Evolutionary conservation across 768 basidiomycete genomes (phyloP).

Genomic region (Udeniomyces megalosporus): DNA sequence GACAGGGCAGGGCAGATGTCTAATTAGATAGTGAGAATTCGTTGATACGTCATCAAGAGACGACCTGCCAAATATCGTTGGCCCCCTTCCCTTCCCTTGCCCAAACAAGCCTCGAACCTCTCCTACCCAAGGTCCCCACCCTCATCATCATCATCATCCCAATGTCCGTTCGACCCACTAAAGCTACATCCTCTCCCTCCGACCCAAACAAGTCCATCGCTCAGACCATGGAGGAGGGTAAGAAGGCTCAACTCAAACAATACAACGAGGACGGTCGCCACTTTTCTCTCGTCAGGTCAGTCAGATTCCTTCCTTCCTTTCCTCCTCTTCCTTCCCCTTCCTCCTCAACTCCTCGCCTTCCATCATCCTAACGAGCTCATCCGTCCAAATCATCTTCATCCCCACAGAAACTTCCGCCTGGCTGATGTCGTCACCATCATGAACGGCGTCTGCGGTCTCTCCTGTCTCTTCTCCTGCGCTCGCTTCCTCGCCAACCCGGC

Average conservation of each 20-base stretch:
- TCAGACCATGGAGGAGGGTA: conserved; percentile 16
- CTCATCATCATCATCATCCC: too few relatives aligned
- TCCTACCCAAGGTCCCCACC: too few relatives aligned
- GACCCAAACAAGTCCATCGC: not conserved
- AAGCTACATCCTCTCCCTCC: not conserved
- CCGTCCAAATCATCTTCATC: too few relatives aligned
- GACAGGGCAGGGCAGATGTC: too few relatives aligned
- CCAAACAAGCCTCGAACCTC: too few relatives aligned
- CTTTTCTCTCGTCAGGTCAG: conserved; percentile 88
- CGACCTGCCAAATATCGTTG: too few relatives aligned
- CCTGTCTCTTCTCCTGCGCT: conserved; percentile 85
- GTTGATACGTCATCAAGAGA: too few relatives aligned
- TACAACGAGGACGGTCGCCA: conserved; percentile 84
- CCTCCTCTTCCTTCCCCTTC: conserved; percentile 13
- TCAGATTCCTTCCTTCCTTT: not conserved
- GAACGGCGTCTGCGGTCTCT: conserved; percentile 95
- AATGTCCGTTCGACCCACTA: too few relatives aligned
- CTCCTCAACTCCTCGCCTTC: conserved; percentile 7
- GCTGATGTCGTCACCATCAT: conserved; percentile 97
- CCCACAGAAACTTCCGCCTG: conserved; percentile 75
- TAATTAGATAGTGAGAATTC: too few relatives aligned
- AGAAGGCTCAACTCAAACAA: conserved; percentile 47
- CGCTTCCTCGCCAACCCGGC: conserved; percentile 53
- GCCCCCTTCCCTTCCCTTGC: too few relatives aligned
- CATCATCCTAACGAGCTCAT: not conserved